These are phyloP conservation scores for Paxillus ammoniavirescens DNA, from an alignment of 768 basidiomycete genomes.

Conservation along the genomic window DNA sequence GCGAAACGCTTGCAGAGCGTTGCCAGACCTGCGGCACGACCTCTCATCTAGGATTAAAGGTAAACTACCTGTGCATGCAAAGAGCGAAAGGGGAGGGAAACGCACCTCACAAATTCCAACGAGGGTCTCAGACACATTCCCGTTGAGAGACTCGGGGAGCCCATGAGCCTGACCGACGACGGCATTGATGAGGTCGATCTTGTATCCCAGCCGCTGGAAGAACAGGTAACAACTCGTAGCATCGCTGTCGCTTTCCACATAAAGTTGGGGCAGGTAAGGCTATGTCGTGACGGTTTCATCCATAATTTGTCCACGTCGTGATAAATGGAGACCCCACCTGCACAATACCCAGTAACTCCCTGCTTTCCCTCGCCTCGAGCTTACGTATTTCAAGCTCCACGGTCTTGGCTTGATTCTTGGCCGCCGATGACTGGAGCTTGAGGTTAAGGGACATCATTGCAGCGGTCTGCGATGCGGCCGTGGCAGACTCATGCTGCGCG, in stretches of 20 bases:
- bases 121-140: conserved; percentile 76
- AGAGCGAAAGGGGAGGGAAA: neutral
- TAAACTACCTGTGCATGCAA: neutral
- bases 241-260: conserved; percentile 85
- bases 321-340: conserved; percentile 48
- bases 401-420: conserved; percentile 85
- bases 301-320: neutral
- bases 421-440: conserved; percentile 87
- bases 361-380: conserved; percentile 80
- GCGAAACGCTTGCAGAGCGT: conserved; percentile 89
- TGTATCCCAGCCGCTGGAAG: conserved; percentile 86
- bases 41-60: conserved; percentile 60
- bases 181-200: conserved; percentile 82
- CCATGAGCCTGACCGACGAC: conserved; percentile 82
- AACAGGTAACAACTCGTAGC: conserved; percentile 89
- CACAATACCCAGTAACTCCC: conserved; percentile 77
- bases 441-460: conserved; percentile 94
- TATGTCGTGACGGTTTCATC: conserved; percentile 26
- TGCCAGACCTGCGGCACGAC: conserved; percentile 76
- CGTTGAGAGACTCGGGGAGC: conserved; percentile 82
- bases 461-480: conserved; percentile 84
- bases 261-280: conserved; percentile 91
- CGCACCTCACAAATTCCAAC: conserved; percentile 94
- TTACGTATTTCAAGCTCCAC: conserved; percentile 88
- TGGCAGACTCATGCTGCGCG: conserved; percentile 78